Conservation (phyloP, 2,329 filamentous ascomycete genomes). For the Fusarium fujikuroi region DNA sequence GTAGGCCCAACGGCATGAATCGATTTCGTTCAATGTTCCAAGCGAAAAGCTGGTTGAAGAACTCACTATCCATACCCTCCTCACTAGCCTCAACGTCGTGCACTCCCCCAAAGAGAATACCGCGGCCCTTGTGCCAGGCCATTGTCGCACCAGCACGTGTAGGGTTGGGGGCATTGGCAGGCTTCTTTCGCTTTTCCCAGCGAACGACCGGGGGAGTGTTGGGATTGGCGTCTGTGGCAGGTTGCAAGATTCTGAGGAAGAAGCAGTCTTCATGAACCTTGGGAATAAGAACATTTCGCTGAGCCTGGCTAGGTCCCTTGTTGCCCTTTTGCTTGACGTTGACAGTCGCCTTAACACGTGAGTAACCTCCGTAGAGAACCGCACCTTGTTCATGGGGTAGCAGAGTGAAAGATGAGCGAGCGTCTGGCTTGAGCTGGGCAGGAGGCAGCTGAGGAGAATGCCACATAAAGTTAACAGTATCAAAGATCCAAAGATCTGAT, state of each 20-base stretch:
- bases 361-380: slow-evolving; percentile 93
- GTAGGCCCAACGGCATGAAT: slow-evolving; percentile 85
- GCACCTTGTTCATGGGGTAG: slow-evolving; percentile 91
- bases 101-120: slow-evolving; percentile 93
- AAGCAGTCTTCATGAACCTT: slow-evolving; percentile 96
- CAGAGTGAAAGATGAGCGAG: slow-evolving; percentile 90
- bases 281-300: slow-evolving; percentile 82
- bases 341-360: slow-evolving; percentile 81
- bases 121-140: slow-evolving; percentile 91
- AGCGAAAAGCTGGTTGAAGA: slow-evolving; percentile 90
- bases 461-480: slow-evolving; percentile 89
- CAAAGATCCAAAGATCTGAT: slow-evolving; percentile 94
- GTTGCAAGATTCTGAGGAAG: slow-evolving; percentile 84
- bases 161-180: slow-evolving; percentile 87
- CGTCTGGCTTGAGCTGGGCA: slow-evolving; percentile 87
- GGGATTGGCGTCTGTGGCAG: slow-evolving; percentile 72
- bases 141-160: slow-evolving; percentile 90
- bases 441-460: slow-evolving; percentile 78
- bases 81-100: slow-evolving; percentile 92
- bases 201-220: slow-evolving; percentile 77
- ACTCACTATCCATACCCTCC: slow-evolving; percentile 96
- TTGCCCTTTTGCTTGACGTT: slow-evolving; percentile 64
- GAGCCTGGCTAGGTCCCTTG: slow-evolving; percentile 68
- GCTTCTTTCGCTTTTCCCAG: slow-evolving; percentile 94
- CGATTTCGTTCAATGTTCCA: slow-evolving; percentile 97